Evolutionary conservation across 331 rosid species (phyloP), one percentile per base, ranked within the genome.

Genomic region (Cydonia oblonga): DNA sequence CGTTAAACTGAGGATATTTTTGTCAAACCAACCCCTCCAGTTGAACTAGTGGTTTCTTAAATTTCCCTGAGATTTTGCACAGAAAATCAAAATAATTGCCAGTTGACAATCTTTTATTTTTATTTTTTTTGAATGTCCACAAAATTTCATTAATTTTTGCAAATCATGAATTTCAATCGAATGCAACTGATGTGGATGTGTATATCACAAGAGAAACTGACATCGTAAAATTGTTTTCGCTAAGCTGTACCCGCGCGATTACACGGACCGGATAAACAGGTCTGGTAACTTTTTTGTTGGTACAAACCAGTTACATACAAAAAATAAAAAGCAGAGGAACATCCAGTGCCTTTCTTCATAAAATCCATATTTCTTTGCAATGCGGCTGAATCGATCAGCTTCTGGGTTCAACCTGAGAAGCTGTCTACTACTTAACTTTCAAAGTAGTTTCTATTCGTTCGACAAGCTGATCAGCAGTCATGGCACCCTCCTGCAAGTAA

Each of bases 401-500:
- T 7, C 72, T 26, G 6, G 2, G 38, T 73, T 32, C 16, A 65
- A 44, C 49, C 20, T 30, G 28, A 44, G 69, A 16, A 22, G 72
- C 74, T 62, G 40, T 22, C 75, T 91, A 89, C 73, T 91, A 88
- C 75, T 79, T 88, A 19, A 83, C 90, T 73, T 85, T 74, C 83
- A 95, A 77, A 64, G 91, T 76, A 3, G 81, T 76, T 82, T 91
- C 97, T 44, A 95, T 79, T 68, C 93, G 88, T 79, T 91, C 82
- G 30, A 87, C 73, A 14, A 95, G 88, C 80, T 95, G 91, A 70
- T 83, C 81, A 54, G 86, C 97, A 52, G 70, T 62, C 81, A 91
- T 35, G 65, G 99, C 99, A 60, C 99, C 99, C 87, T 95, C 99
- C 97, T 95, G 85, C 64, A 80, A 58, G 69, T 59, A 80, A 44